phyloP scores from a whole-genome alignment of 345 rosid genomes.

The Moringa oleifera region DNA sequence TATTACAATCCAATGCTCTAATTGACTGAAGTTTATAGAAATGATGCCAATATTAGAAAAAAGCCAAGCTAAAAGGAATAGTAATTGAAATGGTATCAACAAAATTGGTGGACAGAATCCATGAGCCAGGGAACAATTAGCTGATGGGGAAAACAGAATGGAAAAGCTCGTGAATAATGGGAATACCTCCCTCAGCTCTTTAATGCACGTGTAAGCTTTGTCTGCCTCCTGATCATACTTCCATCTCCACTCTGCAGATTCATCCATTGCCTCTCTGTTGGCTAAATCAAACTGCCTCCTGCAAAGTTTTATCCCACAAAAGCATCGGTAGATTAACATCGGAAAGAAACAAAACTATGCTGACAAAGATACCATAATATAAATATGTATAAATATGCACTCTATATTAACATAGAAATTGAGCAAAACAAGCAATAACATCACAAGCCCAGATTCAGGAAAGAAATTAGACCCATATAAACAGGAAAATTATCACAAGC shows the following conservation, averaged over 20 bases:
- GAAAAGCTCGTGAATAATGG: not conserved
- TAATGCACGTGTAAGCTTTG: conserved; percentile 54
- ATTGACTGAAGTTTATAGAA: conserved; percentile 7
- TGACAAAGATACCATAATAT: too few species aligned
- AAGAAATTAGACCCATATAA: too few species aligned
- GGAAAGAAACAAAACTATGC: not conserved
- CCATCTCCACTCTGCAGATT: conserved; percentile 91
- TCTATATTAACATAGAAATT: too few species aligned
- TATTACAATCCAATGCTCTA: too few species aligned
- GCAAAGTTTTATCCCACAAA: conserved; percentile 10
- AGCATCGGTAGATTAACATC: not conserved
- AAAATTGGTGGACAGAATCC: not conserved
- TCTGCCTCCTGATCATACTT: conserved; percentile 62
- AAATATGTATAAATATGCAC: too few species aligned
- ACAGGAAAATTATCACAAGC: not conserved
- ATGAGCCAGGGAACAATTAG: not conserved
- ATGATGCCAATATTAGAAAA: not conserved
- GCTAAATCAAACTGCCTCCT: conserved; percentile 93
- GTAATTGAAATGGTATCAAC: not conserved
- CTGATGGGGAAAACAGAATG: not conserved
- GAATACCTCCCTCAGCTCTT: conserved; percentile 51
- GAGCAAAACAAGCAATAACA: too few species aligned
- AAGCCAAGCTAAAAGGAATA: not conserved
- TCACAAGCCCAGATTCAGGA: too few species aligned
- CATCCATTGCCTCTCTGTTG: conserved; percentile 89